A percentile compares a stretch with the other conserved stretches of the same genome.
Evolutionary conservation across 2,329 filamentous ascomycete species (phyloP).

Genomic region (Setomelanomma holmii): DNA sequence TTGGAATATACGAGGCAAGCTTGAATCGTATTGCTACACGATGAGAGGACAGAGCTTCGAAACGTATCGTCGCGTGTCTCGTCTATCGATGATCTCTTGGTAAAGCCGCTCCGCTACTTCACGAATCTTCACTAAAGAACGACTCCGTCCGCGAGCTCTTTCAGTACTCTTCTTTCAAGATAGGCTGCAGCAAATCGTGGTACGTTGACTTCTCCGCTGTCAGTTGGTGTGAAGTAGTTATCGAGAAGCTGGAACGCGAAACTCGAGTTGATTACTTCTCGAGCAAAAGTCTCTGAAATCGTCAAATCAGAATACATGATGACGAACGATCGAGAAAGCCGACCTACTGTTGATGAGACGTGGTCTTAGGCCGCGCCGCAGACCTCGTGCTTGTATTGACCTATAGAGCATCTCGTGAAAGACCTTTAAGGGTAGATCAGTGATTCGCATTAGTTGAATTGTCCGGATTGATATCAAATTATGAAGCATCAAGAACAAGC

Average conservation of each 20-base stretch:
- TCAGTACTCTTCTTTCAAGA: neutral
- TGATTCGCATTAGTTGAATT: neutral
- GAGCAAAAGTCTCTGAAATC: neutral
- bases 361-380: conserved; percentile 1
- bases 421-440: neutral
- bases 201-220: neutral
- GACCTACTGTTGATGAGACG: conserved; percentile 2
- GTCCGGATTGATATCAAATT: too few relatives aligned
- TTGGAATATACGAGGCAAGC: too few relatives aligned
- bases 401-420: conserved; percentile 1
- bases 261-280: neutral
- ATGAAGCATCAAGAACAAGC: too few relatives aligned
- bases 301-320: neutral
- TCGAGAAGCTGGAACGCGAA: neutral
- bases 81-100: too few relatives aligned
- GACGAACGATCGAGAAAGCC: neutral
- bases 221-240: neutral
- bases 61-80: too few relatives aligned
- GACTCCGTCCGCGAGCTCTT: neutral
- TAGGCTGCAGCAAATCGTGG: neutral
- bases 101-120: too few relatives aligned
- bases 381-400: neutral
- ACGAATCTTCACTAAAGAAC: too few relatives aligned
- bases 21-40: too few relatives aligned
- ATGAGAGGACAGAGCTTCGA: too few relatives aligned